Conservation (phyloP, 352 stramenopile species). For the Blastocystis sp. region DNA sequence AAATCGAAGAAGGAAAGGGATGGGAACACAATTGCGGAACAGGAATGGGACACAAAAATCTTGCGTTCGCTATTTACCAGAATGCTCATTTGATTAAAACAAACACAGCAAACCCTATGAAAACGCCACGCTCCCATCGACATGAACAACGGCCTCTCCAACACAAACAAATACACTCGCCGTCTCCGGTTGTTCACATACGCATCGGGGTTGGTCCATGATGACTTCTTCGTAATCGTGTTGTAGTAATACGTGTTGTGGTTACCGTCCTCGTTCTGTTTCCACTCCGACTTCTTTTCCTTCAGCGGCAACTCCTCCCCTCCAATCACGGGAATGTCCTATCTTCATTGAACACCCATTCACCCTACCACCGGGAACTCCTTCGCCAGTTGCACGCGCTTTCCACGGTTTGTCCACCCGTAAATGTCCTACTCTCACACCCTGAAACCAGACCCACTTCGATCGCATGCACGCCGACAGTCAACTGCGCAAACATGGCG, state of each 20-base stretch:
- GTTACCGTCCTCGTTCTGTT: background rate
- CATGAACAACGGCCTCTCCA: conserved; percentile 5
- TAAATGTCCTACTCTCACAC: conserved; percentile 21
- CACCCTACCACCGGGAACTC: background rate
- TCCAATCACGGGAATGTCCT: background rate
- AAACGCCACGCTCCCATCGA: conserved; percentile 5
- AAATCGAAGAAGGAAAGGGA: too few species aligned
- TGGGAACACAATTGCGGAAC: too few species aligned
- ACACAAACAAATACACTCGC: background rate
- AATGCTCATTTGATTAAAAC: too few species aligned
- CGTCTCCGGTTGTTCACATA: background rate
- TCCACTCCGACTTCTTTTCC: background rate
- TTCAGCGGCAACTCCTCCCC: conserved; percentile 4
- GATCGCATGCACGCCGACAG: background rate
- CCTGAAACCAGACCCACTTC: background rate
- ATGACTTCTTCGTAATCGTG: background rate
- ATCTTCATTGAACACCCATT: background rate
- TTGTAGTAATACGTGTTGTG: conserved; percentile 23
- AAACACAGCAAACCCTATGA: conserved; percentile 1
- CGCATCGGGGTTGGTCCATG: background rate
- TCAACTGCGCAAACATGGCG: conserved; percentile 1
- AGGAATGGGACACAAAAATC: background rate
- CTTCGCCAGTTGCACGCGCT: background rate
- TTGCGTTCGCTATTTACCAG: too few species aligned
- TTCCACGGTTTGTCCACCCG: conserved; percentile 4